Base-by-base conservation (phyloP, 768 basidiomycete genomes). In the Podaxis carcinomalis region DNA sequence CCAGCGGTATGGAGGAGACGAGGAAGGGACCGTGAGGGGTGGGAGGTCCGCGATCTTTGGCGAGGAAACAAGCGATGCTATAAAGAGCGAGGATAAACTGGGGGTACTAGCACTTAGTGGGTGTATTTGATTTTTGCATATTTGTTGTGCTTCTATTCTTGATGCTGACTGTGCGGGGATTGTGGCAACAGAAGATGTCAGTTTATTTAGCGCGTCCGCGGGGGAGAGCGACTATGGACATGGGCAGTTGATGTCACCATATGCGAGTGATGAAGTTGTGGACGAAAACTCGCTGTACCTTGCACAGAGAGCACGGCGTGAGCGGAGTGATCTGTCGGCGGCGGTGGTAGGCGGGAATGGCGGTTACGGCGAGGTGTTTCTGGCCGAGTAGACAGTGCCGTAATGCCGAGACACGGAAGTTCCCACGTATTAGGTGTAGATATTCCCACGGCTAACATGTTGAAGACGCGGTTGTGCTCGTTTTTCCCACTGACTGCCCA, bases 51-150 rank as follows among this genome's bases (percentile, higher is more conserved):
- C 58, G 28, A 63, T 65, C 46, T 73, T 63, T 66, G 65, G 64
- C 62, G 68, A 67, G 60, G 59, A 67, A 53, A 73, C 72, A 32
- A 68, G 75, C 50, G 74, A 76, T 54, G 67, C 66, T 56, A 72
- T 79, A 53, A 72, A 72, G 62, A 71, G 69, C 23, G 81, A 83
- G 63, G 83, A 83, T 70, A 82, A 82, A 71, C 65, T 82, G 62
- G 82, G 82, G 28, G 72, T 82, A 25, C 68, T 83, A 58, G 72
- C 76, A 53, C 66, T 82, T 37, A 70, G 82, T 81, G 68, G 54
- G 80, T 73, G 54, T 49, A 25, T 61, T 51, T 7, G 11, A 25
- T 62, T 59, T 49, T 27, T 25, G 27, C 13, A 19, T 59, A 19
- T 59, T 56, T 23, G n/a, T 5, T 6, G 11, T 53, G 51, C 59